Conservation (phyloP, 306 rosid species). For the Vigna angularis region DNA sequence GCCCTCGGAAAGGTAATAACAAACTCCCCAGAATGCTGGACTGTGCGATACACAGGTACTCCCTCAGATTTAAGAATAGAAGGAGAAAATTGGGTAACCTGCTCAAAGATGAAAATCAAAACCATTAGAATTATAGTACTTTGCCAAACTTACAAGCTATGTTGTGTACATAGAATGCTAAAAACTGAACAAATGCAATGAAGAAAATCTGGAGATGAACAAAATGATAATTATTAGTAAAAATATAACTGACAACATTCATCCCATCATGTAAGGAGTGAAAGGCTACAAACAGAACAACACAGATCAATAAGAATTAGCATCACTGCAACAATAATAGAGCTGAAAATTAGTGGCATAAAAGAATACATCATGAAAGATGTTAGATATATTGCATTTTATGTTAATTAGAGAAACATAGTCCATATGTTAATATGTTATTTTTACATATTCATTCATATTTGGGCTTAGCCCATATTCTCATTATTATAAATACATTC, state of each 20-base stretch:
- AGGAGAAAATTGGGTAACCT: constrained; percentile 98
- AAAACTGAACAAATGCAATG: constrained; percentile 17
- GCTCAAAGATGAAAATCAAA: constrained; percentile 46
- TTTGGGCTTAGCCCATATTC: too few species aligned
- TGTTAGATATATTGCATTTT: too few species aligned
- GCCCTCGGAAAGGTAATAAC: constrained; percentile 98
- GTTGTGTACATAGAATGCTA: constrained; percentile 8
- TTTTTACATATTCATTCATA: too few species aligned
- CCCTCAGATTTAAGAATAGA: constrained; percentile 91
- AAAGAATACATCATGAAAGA: neutral
- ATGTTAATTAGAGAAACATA: too few species aligned
- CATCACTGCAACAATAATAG: constrained; percentile 4
- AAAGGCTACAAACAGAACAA: constrained; percentile 6
- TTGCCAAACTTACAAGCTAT: constrained; percentile 17
- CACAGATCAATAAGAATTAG: neutral
- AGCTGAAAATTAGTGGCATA: neutral
- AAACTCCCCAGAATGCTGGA: constrained; percentile 88
- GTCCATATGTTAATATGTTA: too few species aligned
- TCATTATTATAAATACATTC: too few species aligned
- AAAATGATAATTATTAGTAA: constrained; percentile 12
- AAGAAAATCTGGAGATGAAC: constrained; percentile 17
- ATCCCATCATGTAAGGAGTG: neutral
- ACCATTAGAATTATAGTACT: constrained; percentile 15
- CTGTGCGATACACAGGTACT: constrained; percentile 80
- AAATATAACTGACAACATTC: neutral